phyloP scores from a whole-genome alignment of 352 stramenopile species.

The Globisporangium paroecandrum region DNA sequence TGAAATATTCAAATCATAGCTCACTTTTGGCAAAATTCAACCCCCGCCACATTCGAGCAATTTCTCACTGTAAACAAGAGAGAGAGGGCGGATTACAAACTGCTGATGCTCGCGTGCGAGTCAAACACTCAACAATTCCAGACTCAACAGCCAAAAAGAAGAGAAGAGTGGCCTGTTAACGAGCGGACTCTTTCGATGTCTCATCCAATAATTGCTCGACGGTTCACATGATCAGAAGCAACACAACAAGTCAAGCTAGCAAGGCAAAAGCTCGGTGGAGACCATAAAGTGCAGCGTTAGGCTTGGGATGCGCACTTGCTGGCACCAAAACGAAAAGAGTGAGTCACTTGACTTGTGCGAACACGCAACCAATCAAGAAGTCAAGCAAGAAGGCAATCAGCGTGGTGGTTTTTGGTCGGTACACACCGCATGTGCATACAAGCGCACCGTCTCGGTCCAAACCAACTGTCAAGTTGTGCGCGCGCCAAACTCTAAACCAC shows the following conservation, averaged over 20 bases:
- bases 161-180: not conserved
- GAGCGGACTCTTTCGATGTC: not conserved
- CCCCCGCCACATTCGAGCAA: not conserved
- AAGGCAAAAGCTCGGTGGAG: not conserved
- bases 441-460: not conserved
- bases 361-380: not conserved
- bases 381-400: not conserved
- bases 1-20: not conserved
- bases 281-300: not conserved
- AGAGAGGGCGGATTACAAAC: not conserved
- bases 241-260: not conserved
- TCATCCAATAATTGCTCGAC: not conserved
- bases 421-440: not conserved
- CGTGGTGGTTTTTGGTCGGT: not conserved
- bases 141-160: not conserved
- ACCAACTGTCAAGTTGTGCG: not conserved
- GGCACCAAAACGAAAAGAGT: not conserved
- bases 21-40: too few relatives aligned
- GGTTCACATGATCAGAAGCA: too few relatives aligned
- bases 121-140: not conserved
- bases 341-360: not conserved
- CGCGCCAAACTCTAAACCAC: too few relatives aligned
- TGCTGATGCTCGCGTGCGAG: not conserved
- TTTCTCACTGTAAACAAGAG: not conserved
- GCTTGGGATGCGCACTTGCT: not conserved